Evolutionary conservation across 208 protist genomes (phyloP).

Genomic region (Leishmania arabica): DNA sequence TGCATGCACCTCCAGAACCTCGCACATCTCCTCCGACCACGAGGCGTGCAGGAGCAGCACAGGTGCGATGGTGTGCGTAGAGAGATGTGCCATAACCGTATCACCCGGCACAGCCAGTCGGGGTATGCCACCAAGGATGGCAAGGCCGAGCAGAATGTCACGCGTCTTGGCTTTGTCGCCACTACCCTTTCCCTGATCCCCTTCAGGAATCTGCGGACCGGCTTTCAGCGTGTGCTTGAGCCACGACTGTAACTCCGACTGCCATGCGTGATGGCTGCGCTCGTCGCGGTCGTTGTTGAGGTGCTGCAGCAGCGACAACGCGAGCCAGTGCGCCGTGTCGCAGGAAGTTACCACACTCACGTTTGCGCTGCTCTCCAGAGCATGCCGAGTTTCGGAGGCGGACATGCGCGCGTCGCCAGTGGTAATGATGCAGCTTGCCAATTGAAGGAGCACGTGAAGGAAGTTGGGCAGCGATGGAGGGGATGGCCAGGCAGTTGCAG

Average conservation of each 20-base stretch:
- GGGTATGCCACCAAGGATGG: constrained; percentile 55
- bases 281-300: constrained; percentile 43
- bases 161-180: background rate
- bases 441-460: constrained; percentile 39
- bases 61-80: constrained; percentile 37
- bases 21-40: constrained; percentile 67
- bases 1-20: constrained; percentile 59
- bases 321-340: constrained; percentile 59
- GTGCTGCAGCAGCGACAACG: constrained; percentile 73
- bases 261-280: constrained; percentile 55
- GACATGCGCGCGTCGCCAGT: constrained; percentile 29
- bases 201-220: constrained; percentile 2
- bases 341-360: constrained; percentile 19
- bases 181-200: background rate
- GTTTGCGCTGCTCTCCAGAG: constrained; percentile 13
- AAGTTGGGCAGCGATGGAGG: constrained; percentile 21
- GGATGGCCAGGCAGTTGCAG: background rate
- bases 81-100: constrained; percentile 49
- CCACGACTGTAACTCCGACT: constrained; percentile 57
- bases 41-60: constrained; percentile 56
- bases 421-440: constrained; percentile 39
- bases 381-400: constrained; percentile 29
- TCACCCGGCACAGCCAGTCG: constrained; percentile 80
- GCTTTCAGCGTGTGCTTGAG: constrained; percentile 43
- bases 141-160: constrained; percentile 66